These are phyloP conservation scores for Pneumocystis wakefieldiae DNA, from an alignment of 1,139 yeast species.

Conservation along the genomic window DNA sequence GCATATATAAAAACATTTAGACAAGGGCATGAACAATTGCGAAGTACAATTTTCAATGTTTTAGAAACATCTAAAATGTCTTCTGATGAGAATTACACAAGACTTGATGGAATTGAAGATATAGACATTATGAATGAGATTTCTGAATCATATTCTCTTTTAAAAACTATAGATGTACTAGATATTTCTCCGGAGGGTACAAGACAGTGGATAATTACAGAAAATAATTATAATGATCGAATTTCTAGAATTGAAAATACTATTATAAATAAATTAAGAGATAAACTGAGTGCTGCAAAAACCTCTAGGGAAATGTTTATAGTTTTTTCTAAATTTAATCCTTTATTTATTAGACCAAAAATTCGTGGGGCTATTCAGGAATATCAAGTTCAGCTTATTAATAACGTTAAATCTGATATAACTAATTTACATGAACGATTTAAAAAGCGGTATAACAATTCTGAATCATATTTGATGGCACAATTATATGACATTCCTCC, in stretches of 20 bases:
- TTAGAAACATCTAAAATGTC: constrained; percentile 18
- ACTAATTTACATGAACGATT: constrained; percentile 30
- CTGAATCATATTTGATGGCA: constrained; percentile 26
- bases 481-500: constrained; percentile 34
- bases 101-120: constrained; percentile 1
- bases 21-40: constrained; percentile 39
- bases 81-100: background rate
- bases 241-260: constrained; percentile 33
- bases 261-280: constrained; percentile 30
- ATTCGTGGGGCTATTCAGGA: constrained; percentile 42
- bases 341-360: constrained; percentile 36
- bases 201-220: constrained; percentile 29
- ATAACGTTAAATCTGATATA: constrained; percentile 35
- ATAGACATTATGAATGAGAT: constrained; percentile 20
- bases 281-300: constrained; percentile 27
- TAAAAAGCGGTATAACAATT: constrained; percentile 23
- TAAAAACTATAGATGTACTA: constrained; percentile 28
- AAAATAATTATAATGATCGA: constrained; percentile 29
- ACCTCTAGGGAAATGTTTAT: constrained; percentile 37
- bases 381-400: constrained; percentile 36
- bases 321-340: constrained; percentile 34
- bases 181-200: constrained; percentile 27
- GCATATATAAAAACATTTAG: constrained; percentile 36
- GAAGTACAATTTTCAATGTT: constrained; percentile 27
- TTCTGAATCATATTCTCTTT: constrained; percentile 32